A percentile compares a stretch with the other conserved stretches of the same genome.
Conservation (phyloP, 1,139 yeast genomes). For the Nakaseomyces glabratus region DNA sequence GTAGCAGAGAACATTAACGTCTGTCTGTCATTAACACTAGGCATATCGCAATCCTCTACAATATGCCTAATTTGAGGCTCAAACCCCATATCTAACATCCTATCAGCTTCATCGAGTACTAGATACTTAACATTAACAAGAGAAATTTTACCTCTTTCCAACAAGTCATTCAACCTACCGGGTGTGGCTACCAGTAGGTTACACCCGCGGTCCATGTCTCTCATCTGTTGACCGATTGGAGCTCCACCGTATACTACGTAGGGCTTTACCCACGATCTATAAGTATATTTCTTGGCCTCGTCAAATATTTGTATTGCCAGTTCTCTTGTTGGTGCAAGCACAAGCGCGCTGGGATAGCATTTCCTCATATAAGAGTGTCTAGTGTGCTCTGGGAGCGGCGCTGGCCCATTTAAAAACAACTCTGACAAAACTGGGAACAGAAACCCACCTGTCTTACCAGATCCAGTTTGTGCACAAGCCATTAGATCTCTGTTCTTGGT, state of each 20-base stretch:
- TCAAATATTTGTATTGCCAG: constrained; percentile 91
- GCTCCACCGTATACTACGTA: constrained; percentile 98
- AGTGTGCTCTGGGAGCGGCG: constrained; percentile 41
- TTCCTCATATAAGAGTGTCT: constrained; percentile 46
- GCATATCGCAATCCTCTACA: constrained; percentile 96
- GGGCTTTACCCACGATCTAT: constrained; percentile 97
- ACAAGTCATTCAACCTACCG: constrained; percentile 91
- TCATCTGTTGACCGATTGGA: constrained; percentile 76
- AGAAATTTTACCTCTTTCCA: constrained; percentile 90
- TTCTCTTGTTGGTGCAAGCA: constrained; percentile 97
- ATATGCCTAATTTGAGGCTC: constrained; percentile 98
- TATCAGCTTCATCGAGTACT: constrained; percentile 96
- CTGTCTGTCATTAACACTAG: constrained; percentile 79
- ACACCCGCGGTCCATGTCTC: constrained; percentile 86
- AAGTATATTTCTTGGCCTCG: constrained; percentile 89
- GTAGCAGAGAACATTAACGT: constrained; percentile 98
- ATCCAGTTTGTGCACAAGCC: constrained; percentile 99
- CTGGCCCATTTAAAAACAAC: constrained; percentile 81
- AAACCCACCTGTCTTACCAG: constrained; percentile 99
- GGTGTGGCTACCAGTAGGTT: constrained; percentile 96
- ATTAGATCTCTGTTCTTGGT: constrained; percentile 91
- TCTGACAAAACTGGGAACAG: constrained; percentile 92
- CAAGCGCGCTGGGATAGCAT: constrained; percentile 87
- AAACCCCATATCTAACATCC: constrained; percentile 99
- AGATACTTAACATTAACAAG: constrained; percentile 80